Conservation (phyloP, 768 basidiomycete species). For the Sutorius australiensis region DNA sequence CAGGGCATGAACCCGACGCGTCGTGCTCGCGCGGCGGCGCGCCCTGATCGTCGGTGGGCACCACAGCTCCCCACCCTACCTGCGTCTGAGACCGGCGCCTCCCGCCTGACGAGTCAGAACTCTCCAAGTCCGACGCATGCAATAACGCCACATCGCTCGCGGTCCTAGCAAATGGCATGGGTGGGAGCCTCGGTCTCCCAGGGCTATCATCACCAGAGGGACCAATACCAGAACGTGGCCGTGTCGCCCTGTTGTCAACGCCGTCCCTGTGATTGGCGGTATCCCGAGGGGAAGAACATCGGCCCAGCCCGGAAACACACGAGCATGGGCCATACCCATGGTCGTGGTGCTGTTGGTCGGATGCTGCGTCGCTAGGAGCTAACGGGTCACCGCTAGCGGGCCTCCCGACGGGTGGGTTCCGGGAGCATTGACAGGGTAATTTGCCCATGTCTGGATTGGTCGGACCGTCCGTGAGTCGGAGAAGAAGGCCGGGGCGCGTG, state of each 20-base stretch:
- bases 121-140: background rate
- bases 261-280: background rate
- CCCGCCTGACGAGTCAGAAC: background rate
- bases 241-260: background rate
- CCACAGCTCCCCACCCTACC: background rate
- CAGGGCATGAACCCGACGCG: background rate
- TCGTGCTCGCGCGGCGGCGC: background rate
- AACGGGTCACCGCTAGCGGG: background rate
- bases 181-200: background rate
- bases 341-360: background rate
- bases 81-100: too few species aligned
- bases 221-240: background rate
- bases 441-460: background rate
- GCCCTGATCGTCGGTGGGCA: background rate
- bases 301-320: background rate
- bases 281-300: background rate
- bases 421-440: background rate
- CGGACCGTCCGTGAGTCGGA: slow-evolving; percentile 2
- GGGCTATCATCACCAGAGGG: background rate
- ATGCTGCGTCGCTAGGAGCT: background rate
- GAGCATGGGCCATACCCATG: background rate
- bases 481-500: background rate
- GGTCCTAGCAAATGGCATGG: background rate
- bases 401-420: background rate
- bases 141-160: background rate